Base-by-base conservation (phyloP, 192 early-diverging fungal species). In the Coemansia sp. region DNA sequence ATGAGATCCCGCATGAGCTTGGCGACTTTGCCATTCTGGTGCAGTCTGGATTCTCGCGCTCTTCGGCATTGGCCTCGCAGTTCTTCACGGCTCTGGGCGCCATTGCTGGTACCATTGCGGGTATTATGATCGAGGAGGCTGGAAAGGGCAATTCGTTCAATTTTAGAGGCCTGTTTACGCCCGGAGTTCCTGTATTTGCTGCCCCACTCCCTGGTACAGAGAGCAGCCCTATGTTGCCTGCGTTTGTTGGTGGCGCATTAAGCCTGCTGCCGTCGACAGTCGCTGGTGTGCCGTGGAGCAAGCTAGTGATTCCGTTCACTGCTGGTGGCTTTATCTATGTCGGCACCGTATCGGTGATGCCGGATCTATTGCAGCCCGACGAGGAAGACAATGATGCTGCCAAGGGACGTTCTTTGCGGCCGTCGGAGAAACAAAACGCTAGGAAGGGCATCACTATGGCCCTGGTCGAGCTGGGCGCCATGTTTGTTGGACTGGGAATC, bases 1-100 rank as follows among this genome's bases (percentile, higher is more conserved):
- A 95, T 72, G 94, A 95, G 77, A 94, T 95, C 65, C 94, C 94
- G 5, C 94, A 95, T 68, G 91, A 94, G 83, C 89, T 95, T 4
- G 93, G 93, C 50, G 94, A 95, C 72, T 95, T 92, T 89, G 92
- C 94, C 15, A 94, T 95, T 53, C 83, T 95, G 64, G 89, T 93
- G 66, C 91, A 92, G 73, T 90, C 89, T 18, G 93, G 93, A 0
- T 92, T 95, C 62, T 89, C 91, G 44, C 87, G 90, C 10, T 79
- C 87, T 61, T 86, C 87, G 64, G 94, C 94, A 15, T 83, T 93
- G 84, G 72, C 90, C 41, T 90, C 92, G 13, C 92, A 93, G 84
- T 94, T 92, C 69, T 87, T 91, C 18, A 92, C 92, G 9, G 92
- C 93, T 1, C 80, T 94, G 49, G 93, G 93, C 31, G 91, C 93